A percentile compares a stretch with the other conserved stretches of the same genome.
phyloP scores from a whole-genome alignment of 352 stramenopile genomes.

The Pythium dissotocum region DNA sequence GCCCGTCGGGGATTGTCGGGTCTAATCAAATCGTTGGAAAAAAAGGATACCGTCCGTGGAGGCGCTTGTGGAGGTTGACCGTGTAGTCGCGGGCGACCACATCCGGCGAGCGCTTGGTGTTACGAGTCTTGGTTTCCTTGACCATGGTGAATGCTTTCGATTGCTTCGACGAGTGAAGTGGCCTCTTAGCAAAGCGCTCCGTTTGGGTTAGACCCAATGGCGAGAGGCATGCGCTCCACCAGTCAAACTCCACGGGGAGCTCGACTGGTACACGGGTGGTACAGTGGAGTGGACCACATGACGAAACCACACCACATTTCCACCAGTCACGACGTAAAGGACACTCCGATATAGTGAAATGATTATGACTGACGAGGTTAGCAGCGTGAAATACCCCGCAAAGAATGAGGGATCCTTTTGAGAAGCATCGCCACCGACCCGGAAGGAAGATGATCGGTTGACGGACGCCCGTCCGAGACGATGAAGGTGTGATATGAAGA shows the following conservation, averaged over 20 bases:
- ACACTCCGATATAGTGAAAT: not conserved
- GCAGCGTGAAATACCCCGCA: not conserved
- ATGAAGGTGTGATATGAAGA: too few species aligned
- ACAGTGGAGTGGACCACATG: conserved; percentile 9
- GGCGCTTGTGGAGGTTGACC: conserved; percentile 98
- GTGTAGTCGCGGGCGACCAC: conserved; percentile 98
- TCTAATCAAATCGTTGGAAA: conserved; percentile 36
- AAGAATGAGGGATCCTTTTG: not conserved
- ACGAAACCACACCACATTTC: not conserved
- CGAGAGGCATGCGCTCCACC: conserved; percentile 14
- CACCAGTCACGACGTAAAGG: not conserved
- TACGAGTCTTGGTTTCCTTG: conserved; percentile 88
- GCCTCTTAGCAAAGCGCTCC: not conserved
- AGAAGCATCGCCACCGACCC: too few species aligned
- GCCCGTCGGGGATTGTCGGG: conserved; percentile 12
- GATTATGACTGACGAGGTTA: not conserved
- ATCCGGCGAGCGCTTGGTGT: conserved; percentile 89
- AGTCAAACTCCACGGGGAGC: conserved; percentile 29
- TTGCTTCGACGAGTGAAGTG: conserved; percentile 41
- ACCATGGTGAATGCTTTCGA: conserved; percentile 55
- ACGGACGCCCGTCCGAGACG: too few species aligned
- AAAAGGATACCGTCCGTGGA: conserved; percentile 92
- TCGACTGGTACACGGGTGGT: not conserved
- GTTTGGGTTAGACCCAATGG: not conserved
- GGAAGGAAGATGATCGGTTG: too few species aligned